Evolutionary conservation across 2,329 filamentous ascomycete species (phyloP).

Genomic region (Fusarium clavum): DNA sequence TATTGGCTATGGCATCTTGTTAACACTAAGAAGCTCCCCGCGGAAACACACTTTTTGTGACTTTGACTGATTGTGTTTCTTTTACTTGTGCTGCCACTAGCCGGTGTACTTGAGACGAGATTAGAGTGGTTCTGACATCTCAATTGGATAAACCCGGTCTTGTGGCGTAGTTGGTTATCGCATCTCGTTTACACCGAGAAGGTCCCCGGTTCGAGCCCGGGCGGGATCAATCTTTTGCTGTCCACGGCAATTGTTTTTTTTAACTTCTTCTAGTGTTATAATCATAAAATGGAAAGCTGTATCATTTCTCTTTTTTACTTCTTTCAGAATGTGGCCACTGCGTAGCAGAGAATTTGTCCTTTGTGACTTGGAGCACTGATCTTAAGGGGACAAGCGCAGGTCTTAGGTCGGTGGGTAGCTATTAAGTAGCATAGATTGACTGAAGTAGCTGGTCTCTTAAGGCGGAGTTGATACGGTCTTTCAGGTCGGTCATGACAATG

Average conservation of each 20-base stretch:
- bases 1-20: slow-evolving; percentile 12
- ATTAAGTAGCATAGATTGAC: no score
- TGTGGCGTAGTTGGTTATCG: slow-evolving; percentile 44
- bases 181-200: slow-evolving; percentile 44
- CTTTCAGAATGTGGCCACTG: no score
- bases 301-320: no score
- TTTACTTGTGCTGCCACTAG: fast-evolving
- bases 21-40: slow-evolving; percentile 42
- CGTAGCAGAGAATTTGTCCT: no score
- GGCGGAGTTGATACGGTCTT: no score
- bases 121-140: fast-evolving
- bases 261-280: no score
- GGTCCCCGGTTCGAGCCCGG: slow-evolving; percentile 44
- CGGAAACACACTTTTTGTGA: slow-evolving; percentile 35
- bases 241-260: fast-evolving
- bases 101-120: not conserved
- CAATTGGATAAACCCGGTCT: slow-evolving; percentile 17
- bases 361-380: no score
- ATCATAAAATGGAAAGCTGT: no score
- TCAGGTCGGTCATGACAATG: no score
- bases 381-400: no score
- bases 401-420: no score
- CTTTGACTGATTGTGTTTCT: fast-evolving
- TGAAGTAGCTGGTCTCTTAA: no score
- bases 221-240: slow-evolving; percentile 34